These are phyloP conservation scores for Fremontodendron californicum DNA, from an alignment of 345 rosid genomes.

Conservation along the genomic window DNA sequence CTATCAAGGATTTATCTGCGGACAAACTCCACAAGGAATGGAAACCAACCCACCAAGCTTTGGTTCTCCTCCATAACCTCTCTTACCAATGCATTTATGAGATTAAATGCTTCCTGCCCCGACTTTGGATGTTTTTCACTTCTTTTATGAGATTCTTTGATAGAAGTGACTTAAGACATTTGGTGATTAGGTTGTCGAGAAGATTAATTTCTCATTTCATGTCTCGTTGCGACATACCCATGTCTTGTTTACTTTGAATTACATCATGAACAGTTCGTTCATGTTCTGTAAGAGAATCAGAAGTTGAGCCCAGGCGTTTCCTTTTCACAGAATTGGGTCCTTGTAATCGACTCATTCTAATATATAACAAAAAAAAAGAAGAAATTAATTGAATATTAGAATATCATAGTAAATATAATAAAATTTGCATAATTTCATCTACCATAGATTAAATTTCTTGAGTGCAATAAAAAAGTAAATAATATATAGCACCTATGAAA, in stretches of 20 bases:
- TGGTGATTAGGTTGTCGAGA: constrained; percentile 26
- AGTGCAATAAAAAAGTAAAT: too few species aligned
- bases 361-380: not conserved
- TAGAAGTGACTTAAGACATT: too few species aligned
- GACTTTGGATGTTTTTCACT: too few species aligned
- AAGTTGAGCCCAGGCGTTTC: constrained; percentile 40
- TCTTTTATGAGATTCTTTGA: too few species aligned
- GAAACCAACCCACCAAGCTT: constrained; percentile 49
- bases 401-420: too few species aligned
- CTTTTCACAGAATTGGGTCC: constrained; percentile 34
- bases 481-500: too few species aligned
- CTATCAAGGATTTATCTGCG: too few species aligned
- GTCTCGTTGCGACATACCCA: constrained; percentile 40
- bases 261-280: constrained; percentile 38
- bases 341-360: not conserved
- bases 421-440: too few species aligned
- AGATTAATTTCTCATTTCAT: constrained; percentile 40
- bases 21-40: too few species aligned
- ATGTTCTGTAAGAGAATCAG: constrained; percentile 41
- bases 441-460: too few species aligned
- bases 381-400: too few species aligned
- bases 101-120: constrained; percentile 46
- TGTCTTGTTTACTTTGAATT: constrained; percentile 51
- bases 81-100: constrained; percentile 38
- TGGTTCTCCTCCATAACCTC: constrained; percentile 28